These are phyloP conservation scores for Russula virescens DNA, from an alignment of 768 basidiomycete species.

Conservation along the genomic window DNA sequence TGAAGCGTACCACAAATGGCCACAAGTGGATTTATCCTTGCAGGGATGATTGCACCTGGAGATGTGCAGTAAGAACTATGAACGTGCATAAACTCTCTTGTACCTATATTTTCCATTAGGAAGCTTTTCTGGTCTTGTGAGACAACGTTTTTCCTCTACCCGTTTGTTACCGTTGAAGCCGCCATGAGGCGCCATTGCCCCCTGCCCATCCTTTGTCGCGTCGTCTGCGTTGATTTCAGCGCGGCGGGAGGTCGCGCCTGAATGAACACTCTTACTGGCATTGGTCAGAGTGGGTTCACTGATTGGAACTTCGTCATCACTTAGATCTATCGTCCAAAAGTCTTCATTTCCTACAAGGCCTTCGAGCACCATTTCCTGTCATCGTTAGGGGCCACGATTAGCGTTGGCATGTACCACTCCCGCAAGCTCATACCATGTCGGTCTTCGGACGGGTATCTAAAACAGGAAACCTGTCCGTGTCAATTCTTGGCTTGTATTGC, in stretches of 20 bases:
- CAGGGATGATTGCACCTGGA: conserved; percentile 73
- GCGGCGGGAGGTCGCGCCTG: neutral
- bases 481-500: conserved; percentile 53
- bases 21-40: conserved; percentile 69
- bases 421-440: conserved; percentile 40
- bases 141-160: neutral
- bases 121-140: conserved; percentile 35
- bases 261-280: conserved; percentile 23
- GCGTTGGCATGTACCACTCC: neutral
- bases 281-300: conserved; percentile 32
- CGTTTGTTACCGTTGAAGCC: neutral
- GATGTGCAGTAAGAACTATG: neutral
- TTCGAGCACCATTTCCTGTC: conserved; percentile 58
- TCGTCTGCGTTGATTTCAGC: neutral
- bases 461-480: conserved; percentile 56
- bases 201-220: neutral
- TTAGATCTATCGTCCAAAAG: conserved; percentile 52
- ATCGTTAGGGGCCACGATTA: neutral
- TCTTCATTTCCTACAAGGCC: conserved; percentile 64
- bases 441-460: conserved; percentile 64
- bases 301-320: conserved; percentile 29
- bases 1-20: conserved; percentile 60
- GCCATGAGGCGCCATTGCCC: neutral
- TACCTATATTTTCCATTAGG: conserved; percentile 60
- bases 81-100: neutral